Conservation (phyloP, 2,329 filamentous ascomycete genomes). For the Neofusicoccum laricinum region DNA sequence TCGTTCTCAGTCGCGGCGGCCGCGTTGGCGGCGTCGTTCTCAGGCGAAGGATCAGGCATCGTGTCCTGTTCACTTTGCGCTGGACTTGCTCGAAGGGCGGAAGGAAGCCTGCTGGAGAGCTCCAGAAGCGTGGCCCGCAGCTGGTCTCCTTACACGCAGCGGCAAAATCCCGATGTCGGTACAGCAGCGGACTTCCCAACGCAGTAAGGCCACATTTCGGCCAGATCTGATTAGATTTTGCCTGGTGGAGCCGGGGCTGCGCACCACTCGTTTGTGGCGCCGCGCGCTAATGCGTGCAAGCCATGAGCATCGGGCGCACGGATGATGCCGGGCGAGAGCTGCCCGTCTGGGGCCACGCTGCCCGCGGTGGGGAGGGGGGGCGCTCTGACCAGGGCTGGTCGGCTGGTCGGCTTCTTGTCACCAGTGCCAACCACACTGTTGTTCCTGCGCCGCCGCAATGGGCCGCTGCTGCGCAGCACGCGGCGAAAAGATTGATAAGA, state of each 20-base stretch:
- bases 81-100: background rate
- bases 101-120: background rate
- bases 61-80: background rate
- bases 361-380: too few relatives aligned
- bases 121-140: too few relatives aligned
- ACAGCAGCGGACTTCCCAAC: background rate
- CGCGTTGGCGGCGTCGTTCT: background rate
- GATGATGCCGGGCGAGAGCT: too few relatives aligned
- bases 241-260: too few relatives aligned
- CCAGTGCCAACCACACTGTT: too few relatives aligned
- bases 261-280: too few relatives aligned
- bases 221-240: background rate
- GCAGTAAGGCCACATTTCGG: background rate
- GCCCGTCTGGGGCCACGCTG: too few relatives aligned
- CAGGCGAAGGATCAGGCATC: background rate
- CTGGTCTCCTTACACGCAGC: too few relatives aligned
- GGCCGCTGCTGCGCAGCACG: background rate
- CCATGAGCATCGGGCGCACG: too few relatives aligned
- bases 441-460: background rate
- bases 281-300: too few relatives aligned
- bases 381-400: too few relatives aligned
- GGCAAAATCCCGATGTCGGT: background rate
- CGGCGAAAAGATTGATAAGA: background rate
- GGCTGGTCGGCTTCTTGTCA: too few relatives aligned
- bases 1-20: background rate